Percentiles rank a stretch among this genome's conserved stretches.
phyloP scores from a whole-genome alignment of 345 rosid genomes.

The Moricandia moricandioides region DNA sequence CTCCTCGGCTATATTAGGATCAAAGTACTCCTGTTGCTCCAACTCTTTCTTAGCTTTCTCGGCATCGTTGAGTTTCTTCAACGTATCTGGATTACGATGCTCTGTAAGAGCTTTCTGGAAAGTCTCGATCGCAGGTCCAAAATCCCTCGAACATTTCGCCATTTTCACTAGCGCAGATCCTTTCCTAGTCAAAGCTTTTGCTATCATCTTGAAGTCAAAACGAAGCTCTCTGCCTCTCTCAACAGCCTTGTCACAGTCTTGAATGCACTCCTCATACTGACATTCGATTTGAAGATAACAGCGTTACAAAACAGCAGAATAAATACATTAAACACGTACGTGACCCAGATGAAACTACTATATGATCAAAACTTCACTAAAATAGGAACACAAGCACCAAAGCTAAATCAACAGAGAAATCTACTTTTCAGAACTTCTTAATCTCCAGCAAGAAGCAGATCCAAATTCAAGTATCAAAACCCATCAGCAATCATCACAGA shows the following conservation, averaged over 20 bases:
- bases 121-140: slow-evolving; percentile 78
- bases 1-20: slow-evolving; percentile 86
- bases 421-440: neutral
- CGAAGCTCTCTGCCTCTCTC: slow-evolving; percentile 98
- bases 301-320: neutral
- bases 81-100: slow-evolving; percentile 92
- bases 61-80: slow-evolving; percentile 90
- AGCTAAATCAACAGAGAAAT: neutral
- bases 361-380: neutral
- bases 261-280: slow-evolving; percentile 78
- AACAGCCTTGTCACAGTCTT: slow-evolving; percentile 96
- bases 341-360: neutral
- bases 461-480: neutral
- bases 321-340: neutral
- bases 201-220: slow-evolving; percentile 88
- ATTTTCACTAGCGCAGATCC: slow-evolving; percentile 78
- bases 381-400: neutral
- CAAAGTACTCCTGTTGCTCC: slow-evolving; percentile 88
- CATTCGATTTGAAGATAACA: neutral
- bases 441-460: neutral
- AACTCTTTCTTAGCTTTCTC: slow-evolving; percentile 90
- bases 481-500: neutral
- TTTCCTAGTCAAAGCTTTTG: slow-evolving; percentile 92
- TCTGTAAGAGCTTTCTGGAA: slow-evolving; percentile 98
- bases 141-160: slow-evolving; percentile 74